Evolutionary conservation across 1,284 basidiomycete genomes (phyloP).

Genomic region (Ceratobasidium sp.): DNA sequence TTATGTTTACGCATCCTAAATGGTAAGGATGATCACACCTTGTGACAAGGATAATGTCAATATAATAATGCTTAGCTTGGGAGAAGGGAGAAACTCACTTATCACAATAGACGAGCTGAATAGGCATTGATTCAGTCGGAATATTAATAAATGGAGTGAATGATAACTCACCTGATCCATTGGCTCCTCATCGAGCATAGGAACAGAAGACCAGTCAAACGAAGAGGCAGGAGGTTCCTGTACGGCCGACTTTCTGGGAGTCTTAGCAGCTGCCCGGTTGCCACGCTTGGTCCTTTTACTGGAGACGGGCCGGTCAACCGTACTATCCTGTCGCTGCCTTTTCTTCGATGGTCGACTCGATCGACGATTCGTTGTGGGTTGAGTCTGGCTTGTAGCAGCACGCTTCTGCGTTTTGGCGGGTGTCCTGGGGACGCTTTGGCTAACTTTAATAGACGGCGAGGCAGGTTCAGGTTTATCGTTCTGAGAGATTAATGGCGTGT

Average conservation of each 20-base stretch:
- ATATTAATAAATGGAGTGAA: not conserved
- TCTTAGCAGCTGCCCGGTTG: not conserved
- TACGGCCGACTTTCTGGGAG: not conserved
- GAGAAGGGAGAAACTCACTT: not conserved
- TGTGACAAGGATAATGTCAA: not conserved
- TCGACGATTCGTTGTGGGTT: not conserved
- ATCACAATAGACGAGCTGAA: slow-evolving; percentile 17
- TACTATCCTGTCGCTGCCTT: not conserved
- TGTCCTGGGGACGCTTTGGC: not conserved
- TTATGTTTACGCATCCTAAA: slow-evolving; percentile 9
- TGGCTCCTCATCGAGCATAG: not conserved
- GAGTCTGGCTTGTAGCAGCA: not conserved
- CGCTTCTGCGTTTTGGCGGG: not conserved
- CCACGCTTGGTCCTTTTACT: slow-evolving; percentile 1
- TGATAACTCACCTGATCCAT: not conserved
- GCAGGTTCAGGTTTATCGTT: no score
- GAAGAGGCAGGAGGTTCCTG: not conserved
- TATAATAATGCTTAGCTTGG: not conserved
- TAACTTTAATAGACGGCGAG: no score
- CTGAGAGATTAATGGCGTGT: no score
- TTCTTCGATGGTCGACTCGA: slow-evolving; percentile 4
- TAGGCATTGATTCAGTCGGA: not conserved
- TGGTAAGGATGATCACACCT: slow-evolving; percentile 18
- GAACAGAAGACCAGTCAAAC: slow-evolving; percentile 11
- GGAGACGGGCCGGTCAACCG: not conserved